phyloP scores from a whole-genome alignment of 1,139 yeast genomes.

The Keqinozyma sinolaborantium region DNA sequence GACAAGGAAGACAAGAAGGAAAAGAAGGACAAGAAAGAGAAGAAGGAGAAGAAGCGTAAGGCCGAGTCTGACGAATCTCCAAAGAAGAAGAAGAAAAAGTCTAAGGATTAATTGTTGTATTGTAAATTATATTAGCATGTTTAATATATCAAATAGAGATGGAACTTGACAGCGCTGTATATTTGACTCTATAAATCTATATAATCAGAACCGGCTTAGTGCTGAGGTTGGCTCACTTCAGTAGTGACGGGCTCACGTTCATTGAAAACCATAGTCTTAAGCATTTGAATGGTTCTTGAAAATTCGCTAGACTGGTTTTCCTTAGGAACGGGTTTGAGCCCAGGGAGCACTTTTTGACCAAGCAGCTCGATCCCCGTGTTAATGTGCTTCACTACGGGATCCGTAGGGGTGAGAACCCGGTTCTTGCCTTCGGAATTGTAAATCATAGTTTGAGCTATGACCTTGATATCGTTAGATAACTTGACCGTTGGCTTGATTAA shows the following conservation, averaged over 20 bases:
- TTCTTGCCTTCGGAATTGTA: conserved; percentile 62
- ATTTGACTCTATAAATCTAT: too few species aligned
- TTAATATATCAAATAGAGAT: conserved; percentile 2
- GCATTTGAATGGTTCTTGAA: conserved; percentile 42
- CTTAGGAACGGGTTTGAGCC: conserved; percentile 36
- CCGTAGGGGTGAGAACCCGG: conserved; percentile 54
- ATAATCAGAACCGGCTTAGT: too few species aligned
- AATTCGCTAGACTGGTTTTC: conserved; percentile 50
- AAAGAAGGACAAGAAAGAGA: conserved; percentile 53
- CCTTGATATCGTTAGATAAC: conserved; percentile 35
- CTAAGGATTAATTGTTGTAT: conserved; percentile 27
- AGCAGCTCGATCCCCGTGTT: conserved; percentile 50
- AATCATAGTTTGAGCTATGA: conserved; percentile 30
- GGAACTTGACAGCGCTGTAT: neutral
- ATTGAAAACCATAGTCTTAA: conserved; percentile 38
- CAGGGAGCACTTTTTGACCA: conserved; percentile 38
- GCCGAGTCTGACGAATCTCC: conserved; percentile 45
- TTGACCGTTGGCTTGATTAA: conserved; percentile 38
- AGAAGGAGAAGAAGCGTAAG: conserved; percentile 51
- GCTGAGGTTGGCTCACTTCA: neutral
- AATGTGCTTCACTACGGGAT: conserved; percentile 60
- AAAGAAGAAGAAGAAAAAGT: conserved; percentile 48
- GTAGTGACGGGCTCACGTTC: too few species aligned
- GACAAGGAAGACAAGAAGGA: conserved; percentile 53
- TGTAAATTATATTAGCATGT: conserved; percentile 3